Conservation (phyloP, 176 grass and related monocot genomes). For the Zea luxurians region DNA sequence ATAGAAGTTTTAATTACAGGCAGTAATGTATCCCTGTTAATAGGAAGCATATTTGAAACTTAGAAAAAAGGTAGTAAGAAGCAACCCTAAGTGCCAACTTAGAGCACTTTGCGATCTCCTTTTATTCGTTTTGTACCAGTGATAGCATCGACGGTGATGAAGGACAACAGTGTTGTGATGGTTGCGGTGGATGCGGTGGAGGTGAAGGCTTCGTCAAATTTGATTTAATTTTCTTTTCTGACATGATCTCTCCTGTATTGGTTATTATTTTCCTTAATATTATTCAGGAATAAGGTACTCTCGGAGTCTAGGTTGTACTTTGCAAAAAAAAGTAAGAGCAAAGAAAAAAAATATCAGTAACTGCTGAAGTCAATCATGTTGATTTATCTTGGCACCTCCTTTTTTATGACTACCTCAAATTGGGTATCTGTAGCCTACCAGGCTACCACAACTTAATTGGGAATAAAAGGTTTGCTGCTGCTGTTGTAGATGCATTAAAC, state of each 20-base stretch:
- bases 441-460: not conserved
- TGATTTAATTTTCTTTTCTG: not conserved
- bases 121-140: not conserved
- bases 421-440: not conserved
- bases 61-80: not conserved
- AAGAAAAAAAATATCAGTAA: not conserved
- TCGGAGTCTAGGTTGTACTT: not conserved
- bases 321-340: not conserved
- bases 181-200: not conserved
- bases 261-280: not conserved
- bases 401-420: not conserved
- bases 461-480: not conserved
- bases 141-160: not conserved
- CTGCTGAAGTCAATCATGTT: not conserved
- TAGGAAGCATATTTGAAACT: not conserved
- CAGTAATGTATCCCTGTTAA: not conserved
- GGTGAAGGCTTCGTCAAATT: not conserved
- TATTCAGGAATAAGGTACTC: not conserved
- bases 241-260: not conserved
- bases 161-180: not conserved
- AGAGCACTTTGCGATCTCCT: not conserved
- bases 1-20: conserved; percentile 28
- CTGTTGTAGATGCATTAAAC: not conserved
- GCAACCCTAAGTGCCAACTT: not conserved
- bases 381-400: not conserved